These are phyloP conservation scores for Kluyveromyces wickerhamii DNA, from an alignment of 805 yeast species.

Conservation along the genomic window DNA sequence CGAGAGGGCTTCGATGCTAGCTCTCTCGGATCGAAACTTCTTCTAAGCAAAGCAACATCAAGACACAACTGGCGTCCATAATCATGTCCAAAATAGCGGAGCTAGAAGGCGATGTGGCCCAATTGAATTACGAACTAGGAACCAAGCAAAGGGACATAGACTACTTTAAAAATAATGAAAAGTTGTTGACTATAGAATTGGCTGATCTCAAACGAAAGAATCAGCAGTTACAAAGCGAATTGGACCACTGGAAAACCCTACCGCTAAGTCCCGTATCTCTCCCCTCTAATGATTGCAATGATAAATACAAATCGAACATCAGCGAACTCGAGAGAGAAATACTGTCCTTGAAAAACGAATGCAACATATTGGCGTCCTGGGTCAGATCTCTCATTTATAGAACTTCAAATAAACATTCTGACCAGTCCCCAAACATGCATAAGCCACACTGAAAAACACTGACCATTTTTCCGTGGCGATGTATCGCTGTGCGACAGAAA, in stretches of 20 bases:
- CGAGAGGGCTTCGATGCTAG: too few species aligned
- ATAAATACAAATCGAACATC: not conserved
- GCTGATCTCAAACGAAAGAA: not conserved
- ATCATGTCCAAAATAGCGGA: too few species aligned
- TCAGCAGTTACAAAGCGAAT: not conserved
- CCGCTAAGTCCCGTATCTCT: slow-evolving; percentile 1
- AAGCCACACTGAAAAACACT: slow-evolving; percentile 20
- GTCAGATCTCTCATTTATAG: not conserved
- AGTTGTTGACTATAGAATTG: not conserved
- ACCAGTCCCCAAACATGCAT: slow-evolving; percentile 16
- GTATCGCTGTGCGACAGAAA: slow-evolving; percentile 17
- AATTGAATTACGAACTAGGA: slow-evolving; percentile 1
- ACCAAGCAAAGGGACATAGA: not conserved
- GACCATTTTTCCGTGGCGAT: slow-evolving; percentile 20
- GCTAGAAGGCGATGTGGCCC: not conserved
- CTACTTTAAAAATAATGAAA: not conserved
- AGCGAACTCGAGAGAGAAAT: not conserved
- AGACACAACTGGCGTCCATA: too few species aligned
- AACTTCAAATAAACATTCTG: slow-evolving; percentile 19
- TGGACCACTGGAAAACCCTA: not conserved
- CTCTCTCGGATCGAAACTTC: too few species aligned
- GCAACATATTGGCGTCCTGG: not conserved
- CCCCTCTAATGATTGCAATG: not conserved
- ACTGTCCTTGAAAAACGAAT: slow-evolving; percentile 1
- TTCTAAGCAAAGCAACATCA: too few species aligned